These are phyloP conservation scores for Comarum palustre DNA, from an alignment of 306 rosid species.

Conservation along the genomic window DNA sequence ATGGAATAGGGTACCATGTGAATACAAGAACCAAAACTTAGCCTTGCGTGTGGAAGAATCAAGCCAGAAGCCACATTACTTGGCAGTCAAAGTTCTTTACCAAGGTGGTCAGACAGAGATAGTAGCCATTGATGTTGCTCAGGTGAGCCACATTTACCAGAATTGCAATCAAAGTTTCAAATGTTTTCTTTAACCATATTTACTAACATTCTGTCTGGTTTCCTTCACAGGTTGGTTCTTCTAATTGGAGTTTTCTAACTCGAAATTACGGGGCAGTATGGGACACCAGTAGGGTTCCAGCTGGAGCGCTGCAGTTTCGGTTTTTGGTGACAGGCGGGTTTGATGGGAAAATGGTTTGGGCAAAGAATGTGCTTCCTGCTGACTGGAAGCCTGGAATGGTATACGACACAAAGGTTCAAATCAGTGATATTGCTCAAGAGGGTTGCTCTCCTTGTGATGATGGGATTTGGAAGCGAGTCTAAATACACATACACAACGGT, in stretches of 20 bases:
- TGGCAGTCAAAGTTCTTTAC: constrained; percentile 63
- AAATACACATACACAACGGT: neutral
- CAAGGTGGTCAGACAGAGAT: constrained; percentile 99
- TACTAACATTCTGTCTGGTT: neutral
- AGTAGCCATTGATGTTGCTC: constrained; percentile 73
- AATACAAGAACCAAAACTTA: constrained; percentile 58
- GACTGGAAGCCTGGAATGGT: constrained; percentile 55
- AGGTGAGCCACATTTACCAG: constrained; percentile 36
- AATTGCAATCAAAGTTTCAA: neutral
- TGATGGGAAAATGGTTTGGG: constrained; percentile 78
- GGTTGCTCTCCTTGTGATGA: constrained; percentile 59
- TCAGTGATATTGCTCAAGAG: constrained; percentile 66
- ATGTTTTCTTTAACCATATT: neutral
- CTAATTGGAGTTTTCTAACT: constrained; percentile 59
- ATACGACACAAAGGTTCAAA: constrained; percentile 68
- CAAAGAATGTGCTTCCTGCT: constrained; percentile 62
- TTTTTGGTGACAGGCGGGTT: constrained; percentile 60
- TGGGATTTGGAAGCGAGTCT: constrained; percentile 34
- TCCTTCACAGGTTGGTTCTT: constrained; percentile 48
- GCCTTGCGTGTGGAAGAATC: constrained; percentile 77
- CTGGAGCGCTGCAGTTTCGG: constrained; percentile 66
- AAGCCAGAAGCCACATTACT: constrained; percentile 60
- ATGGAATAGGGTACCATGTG: constrained; percentile 66
- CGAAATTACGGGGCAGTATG: constrained; percentile 73
- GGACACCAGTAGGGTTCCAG: constrained; percentile 72